These are phyloP conservation scores for Tetrahymena elliotti DNA, from an alignment of 73 alveolate genomes.

Conservation along the genomic window DNA sequence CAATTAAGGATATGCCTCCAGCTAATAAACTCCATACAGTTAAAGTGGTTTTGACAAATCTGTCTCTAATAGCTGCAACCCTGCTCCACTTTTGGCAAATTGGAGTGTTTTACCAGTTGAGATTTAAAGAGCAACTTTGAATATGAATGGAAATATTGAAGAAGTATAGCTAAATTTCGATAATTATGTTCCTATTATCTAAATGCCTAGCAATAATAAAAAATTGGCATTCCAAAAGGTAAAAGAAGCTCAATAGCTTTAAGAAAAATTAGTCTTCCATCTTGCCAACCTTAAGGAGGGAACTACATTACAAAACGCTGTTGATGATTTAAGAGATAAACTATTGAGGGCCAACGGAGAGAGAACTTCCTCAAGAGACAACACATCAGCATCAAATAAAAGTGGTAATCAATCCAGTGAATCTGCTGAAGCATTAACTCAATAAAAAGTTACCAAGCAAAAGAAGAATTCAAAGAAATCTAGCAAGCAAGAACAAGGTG, in stretches of 20 bases:
- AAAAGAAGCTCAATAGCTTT: neutral
- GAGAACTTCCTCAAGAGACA: neutral
- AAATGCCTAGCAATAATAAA: neutral
- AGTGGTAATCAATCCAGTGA: neutral
- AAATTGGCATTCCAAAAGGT: neutral
- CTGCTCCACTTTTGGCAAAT: neutral
- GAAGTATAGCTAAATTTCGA: neutral
- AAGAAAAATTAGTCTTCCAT: neutral
- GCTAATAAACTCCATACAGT: neutral
- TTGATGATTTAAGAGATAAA: neutral
- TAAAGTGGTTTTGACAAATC: neutral
- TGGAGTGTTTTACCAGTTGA: neutral
- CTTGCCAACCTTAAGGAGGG: neutral
- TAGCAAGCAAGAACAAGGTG: neutral
- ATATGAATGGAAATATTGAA: neutral
- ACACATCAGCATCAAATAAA: neutral
- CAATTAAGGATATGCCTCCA: neutral
- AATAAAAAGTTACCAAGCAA: neutral
- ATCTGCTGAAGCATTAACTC: neutral
- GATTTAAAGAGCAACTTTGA: neutral
- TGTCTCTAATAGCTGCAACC: neutral
- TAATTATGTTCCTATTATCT: neutral
- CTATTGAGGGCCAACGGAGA: neutral
- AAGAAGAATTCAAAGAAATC: neutral
- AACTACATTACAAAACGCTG: neutral